phyloP scores from a whole-genome alignment of 257 asterid genomes.

The Penstemon newberryi region DNA sequence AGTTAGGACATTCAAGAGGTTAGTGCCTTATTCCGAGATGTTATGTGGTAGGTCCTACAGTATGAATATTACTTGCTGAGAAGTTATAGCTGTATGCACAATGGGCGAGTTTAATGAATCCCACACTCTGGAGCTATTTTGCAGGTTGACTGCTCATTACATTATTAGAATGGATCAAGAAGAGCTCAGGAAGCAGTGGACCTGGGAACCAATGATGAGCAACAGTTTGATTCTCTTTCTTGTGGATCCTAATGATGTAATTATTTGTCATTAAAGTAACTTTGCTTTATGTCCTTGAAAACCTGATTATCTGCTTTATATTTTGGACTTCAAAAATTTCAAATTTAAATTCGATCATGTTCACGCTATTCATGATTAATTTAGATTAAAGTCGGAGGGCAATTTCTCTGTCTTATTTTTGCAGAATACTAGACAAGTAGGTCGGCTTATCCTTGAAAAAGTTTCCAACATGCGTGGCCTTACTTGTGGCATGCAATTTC shows the following conservation, averaged over 20 bases:
- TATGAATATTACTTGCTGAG: neutral
- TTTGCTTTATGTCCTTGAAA: constrained; percentile 21
- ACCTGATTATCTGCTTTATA: constrained; percentile 13
- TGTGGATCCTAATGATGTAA: constrained; percentile 93
- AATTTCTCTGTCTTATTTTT: constrained; percentile 35
- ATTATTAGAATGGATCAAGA: constrained; percentile 71
- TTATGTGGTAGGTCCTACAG: constrained; percentile 25
- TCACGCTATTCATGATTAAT: neutral
- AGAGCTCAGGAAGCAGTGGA: constrained; percentile 78
- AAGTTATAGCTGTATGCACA: constrained; percentile 1
- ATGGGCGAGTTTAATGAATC: constrained; percentile 3
- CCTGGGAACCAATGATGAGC: constrained; percentile 95
- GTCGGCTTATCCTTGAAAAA: constrained; percentile 82
- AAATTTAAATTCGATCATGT: constrained; percentile 4
- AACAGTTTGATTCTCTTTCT: constrained; percentile 83
- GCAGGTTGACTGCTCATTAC: constrained; percentile 78
- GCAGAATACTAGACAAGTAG: constrained; percentile 82
- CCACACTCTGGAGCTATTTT: constrained; percentile 29
- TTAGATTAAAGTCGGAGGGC: constrained; percentile 27
- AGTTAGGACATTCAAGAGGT: constrained; percentile 89
- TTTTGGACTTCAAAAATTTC: neutral
- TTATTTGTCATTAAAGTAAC: constrained; percentile 21
- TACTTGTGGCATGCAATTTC: constrained; percentile 78
- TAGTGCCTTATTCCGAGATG: constrained; percentile 31
- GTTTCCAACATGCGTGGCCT: constrained; percentile 74